A percentile compares a stretch with the other conserved stretches of the same genome.
phyloP scores from a whole-genome alignment of 345 rosid genomes.

The Lepidium didymum region DNA sequence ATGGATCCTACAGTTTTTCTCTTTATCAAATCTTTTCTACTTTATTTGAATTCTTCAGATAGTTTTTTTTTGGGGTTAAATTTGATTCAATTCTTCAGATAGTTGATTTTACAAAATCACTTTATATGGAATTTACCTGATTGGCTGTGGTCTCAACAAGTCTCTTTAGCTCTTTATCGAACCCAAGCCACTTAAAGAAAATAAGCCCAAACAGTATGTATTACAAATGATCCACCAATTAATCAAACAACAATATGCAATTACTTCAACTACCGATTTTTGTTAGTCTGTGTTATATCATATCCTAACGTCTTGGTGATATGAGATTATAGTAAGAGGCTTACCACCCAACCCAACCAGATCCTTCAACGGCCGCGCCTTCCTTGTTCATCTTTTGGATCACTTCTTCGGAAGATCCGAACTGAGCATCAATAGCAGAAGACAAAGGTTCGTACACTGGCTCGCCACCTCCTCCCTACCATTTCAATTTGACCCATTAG shows the following conservation, averaged over 20 bases:
- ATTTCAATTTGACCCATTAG: neutral
- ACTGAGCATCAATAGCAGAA: conserved; percentile 68
- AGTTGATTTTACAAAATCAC: neutral
- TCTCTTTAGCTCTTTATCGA: conserved; percentile 74
- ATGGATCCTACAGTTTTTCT: conserved; percentile 61
- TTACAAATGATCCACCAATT: neutral
- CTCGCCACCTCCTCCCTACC: conserved; percentile 91
- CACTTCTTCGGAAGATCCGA: conserved; percentile 68
- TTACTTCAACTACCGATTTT: too few relatives aligned
- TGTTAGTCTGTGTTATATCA: too few relatives aligned
- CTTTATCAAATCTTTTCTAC: neutral
- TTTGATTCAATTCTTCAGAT: neutral
- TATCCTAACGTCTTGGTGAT: too few relatives aligned
- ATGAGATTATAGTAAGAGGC: too few relatives aligned
- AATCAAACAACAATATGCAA: neutral
- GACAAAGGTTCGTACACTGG: conserved; percentile 67
- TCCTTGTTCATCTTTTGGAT: conserved; percentile 67
- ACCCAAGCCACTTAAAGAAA: conserved; percentile 67
- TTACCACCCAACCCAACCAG: conserved; percentile 99
- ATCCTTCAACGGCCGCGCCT: conserved; percentile 87
- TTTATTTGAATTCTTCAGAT: too few relatives aligned
- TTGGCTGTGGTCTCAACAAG: conserved; percentile 86
- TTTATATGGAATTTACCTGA: conserved; percentile 46
- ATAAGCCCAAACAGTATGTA: neutral
- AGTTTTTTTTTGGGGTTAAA: too few relatives aligned